phyloP scores from a whole-genome alignment of 495 filamentous ascomycete genomes.

The Hypoxylon rickii region DNA sequence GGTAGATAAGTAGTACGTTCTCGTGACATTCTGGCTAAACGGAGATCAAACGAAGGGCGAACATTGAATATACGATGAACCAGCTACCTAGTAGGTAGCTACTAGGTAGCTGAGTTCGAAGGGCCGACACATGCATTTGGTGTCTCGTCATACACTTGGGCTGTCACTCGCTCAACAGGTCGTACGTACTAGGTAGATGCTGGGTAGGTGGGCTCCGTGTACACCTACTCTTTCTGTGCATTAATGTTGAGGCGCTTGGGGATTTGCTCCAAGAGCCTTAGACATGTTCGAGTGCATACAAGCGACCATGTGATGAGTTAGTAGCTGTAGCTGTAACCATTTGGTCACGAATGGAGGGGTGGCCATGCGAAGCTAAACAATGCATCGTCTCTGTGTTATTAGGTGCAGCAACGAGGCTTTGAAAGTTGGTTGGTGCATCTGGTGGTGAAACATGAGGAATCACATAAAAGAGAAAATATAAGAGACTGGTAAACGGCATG shows the following conservation, averaged over 20 bases:
- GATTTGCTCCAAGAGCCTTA: background rate
- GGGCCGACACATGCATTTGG: constrained; percentile 6
- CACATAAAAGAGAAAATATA: constrained; percentile 20
- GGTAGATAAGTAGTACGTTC: constrained; percentile 21
- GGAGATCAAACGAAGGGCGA: constrained; percentile 48
- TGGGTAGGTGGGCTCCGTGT: no score
- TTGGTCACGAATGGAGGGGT: constrained; percentile 16
- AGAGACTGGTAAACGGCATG: constrained; percentile 12
- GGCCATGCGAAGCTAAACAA: constrained; percentile 30
- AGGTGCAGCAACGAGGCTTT: constrained; percentile 9
- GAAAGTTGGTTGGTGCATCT: constrained; percentile 26
- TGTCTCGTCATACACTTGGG: constrained; percentile 1
- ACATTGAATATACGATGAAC: constrained; percentile 22
- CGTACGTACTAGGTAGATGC: background rate
- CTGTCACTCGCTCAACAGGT: constrained; percentile 6
- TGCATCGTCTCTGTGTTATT: constrained; percentile 4
- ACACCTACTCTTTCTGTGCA: constrained; percentile 9
- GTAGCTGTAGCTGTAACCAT: background rate
- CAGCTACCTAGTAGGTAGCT: no score
- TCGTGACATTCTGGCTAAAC: constrained; percentile 52
- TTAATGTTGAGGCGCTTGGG: constrained; percentile 13
- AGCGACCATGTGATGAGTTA: constrained; percentile 19
- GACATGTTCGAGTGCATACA: constrained; percentile 11
- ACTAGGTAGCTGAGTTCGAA: constrained; percentile 19
- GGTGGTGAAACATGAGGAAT: constrained; percentile 33